These are phyloP conservation scores for Batkoa obscura DNA, from an alignment of 371 early-diverging fungal species.

Conservation along the genomic window DNA sequence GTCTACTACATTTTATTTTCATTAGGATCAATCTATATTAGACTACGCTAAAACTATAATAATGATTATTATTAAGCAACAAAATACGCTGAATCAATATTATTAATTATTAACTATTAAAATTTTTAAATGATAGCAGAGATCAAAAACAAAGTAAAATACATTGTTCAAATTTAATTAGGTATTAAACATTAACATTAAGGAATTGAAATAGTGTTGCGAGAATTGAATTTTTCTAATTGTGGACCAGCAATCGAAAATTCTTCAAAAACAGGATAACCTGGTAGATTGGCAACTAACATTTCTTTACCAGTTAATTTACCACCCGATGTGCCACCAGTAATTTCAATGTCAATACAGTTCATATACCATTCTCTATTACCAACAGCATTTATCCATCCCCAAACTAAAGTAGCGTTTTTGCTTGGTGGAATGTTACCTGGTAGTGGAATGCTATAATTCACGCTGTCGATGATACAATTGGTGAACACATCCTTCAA, in stretches of 20 bases:
- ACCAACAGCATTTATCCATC: constrained; percentile 38
- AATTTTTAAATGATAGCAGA: no score
- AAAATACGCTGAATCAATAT: no score
- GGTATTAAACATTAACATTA: not conserved
- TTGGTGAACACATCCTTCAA: not conserved
- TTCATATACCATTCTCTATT: constrained; percentile 47
- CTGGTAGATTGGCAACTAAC: constrained; percentile 5
- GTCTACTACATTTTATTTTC: no score
- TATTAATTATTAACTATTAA: no score
- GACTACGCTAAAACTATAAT: no score
- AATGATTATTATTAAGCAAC: no score
- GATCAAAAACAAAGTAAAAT: no score
- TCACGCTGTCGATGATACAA: not conserved
- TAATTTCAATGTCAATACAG: constrained; percentile 39
- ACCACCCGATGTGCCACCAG: not conserved
- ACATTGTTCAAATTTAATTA: no score
- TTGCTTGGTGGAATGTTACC: not conserved
- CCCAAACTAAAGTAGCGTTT: constrained; percentile 30
- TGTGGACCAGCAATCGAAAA: not conserved
- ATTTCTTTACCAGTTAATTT: not conserved
- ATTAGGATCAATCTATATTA: no score
- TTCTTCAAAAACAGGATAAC: not conserved
- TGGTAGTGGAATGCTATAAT: not conserved
- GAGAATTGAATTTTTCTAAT: not conserved
- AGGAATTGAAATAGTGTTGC: constrained; percentile 1